These are phyloP conservation scores for Haplosporangium sp. DNA, from an alignment of 371 early-diverging fungal species.

Conservation along the genomic window DNA sequence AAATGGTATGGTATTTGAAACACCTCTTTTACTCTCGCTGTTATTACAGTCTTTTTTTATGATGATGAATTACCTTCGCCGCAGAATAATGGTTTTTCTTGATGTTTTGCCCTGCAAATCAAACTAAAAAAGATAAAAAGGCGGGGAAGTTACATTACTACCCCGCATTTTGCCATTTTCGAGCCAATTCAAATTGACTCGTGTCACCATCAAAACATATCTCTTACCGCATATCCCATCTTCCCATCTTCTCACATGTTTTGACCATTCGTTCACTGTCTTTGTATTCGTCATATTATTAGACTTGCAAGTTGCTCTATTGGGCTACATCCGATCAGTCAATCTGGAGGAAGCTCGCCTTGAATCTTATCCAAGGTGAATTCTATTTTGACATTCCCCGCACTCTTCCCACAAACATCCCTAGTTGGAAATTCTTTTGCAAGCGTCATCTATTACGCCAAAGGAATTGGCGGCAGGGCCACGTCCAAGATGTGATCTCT, in stretches of 20 bases:
- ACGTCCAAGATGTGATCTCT: conserved; percentile 46
- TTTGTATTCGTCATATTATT: background rate
- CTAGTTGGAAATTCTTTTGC: conserved; percentile 53
- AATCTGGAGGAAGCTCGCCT: conserved; percentile 49
- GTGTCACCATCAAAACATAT: conserved; percentile 5
- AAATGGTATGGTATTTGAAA: conserved; percentile 36
- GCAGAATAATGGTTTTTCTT: too few species aligned
- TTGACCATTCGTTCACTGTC: background rate
- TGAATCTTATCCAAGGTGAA: conserved; percentile 52
- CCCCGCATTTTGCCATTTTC: conserved; percentile 53
- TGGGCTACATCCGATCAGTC: conserved; percentile 54
- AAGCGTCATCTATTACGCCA: conserved; percentile 51
- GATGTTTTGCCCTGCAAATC: background rate
- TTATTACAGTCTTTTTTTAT: background rate
- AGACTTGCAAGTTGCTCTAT: conserved; percentile 44
- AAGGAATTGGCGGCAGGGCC: conserved; percentile 51
- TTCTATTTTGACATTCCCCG: conserved; percentile 53
- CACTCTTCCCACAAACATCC: conserved; percentile 41
- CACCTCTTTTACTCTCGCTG: background rate
- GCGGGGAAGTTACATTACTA: conserved; percentile 46
- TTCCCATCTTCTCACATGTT: background rate
- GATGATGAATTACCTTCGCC: background rate
- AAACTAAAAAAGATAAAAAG: conserved; percentile 21
- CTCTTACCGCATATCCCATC: background rate
- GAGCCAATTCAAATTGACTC: conserved; percentile 1